These are phyloP conservation scores for Penicillium sp. DNA, from an alignment of 2,329 filamentous ascomycete species.

Conservation along the genomic window DNA sequence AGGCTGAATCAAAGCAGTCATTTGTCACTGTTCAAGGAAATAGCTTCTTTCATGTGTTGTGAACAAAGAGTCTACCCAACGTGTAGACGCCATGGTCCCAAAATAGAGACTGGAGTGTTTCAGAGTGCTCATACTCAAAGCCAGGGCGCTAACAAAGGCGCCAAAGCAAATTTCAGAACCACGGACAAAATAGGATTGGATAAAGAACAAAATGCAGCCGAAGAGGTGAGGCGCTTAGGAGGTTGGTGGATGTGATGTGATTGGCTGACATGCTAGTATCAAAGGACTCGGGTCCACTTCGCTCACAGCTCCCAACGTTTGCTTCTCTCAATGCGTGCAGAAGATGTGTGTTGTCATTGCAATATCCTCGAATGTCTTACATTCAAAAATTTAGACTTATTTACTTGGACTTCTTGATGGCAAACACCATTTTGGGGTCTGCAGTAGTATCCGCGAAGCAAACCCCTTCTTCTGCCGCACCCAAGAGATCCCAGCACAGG, in stretches of 20 bases:
- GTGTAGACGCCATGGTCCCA: constrained; percentile 34
- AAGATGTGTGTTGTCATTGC: neutral
- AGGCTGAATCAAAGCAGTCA: constrained; percentile 14
- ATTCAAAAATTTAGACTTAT: neutral
- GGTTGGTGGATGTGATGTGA: constrained; percentile 24
- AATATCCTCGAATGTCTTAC: neutral
- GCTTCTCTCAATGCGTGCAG: neutral
- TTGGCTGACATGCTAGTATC: constrained; percentile 18
- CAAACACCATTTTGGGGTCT: constrained; percentile 44
- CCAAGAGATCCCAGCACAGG: constrained; percentile 49
- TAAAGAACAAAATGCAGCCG: neutral
- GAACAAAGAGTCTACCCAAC: constrained; percentile 21
- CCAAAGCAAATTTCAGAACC: constrained; percentile 9
- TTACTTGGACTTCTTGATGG: constrained; percentile 22
- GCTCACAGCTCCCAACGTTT: too few species aligned
- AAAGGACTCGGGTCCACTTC: too few species aligned
- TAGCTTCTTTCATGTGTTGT: constrained; percentile 17
- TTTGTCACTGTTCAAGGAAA: neutral
- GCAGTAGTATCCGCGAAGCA: constrained; percentile 49
- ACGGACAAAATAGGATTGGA: constrained; percentile 5
- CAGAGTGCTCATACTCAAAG: constrained; percentile 24
- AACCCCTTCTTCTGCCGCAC: constrained; percentile 46
- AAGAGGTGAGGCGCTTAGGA: constrained; percentile 20
- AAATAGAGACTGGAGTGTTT: constrained; percentile 28
- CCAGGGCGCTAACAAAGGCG: constrained; percentile 18